Conservation (phyloP, 2,329 filamentous ascomycete genomes). For the Fusarium nodosum region DNA sequence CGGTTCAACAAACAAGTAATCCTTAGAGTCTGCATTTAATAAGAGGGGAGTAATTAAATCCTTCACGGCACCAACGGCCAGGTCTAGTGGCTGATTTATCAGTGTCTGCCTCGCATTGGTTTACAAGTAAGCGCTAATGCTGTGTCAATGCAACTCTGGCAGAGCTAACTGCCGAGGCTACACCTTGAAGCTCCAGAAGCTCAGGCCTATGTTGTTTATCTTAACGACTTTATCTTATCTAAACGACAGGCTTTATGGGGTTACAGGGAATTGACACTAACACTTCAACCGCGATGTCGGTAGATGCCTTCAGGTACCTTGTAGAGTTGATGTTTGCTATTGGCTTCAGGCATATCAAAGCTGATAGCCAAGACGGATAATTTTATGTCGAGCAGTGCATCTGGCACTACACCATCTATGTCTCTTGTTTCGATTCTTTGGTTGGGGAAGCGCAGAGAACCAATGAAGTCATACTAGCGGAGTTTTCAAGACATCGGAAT, state of each 20-base stretch:
- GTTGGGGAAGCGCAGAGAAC: background rate
- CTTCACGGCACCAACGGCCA: background rate
- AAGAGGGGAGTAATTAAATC: background rate
- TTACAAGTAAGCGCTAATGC: background rate
- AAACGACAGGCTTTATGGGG: background rate
- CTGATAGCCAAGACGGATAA: too few relatives aligned
- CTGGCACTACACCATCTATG: fast-evolving
- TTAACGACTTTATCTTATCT: background rate
- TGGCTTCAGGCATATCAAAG: fast-evolving
- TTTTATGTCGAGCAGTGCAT: background rate
- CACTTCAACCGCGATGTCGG: background rate
- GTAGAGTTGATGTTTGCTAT: background rate
- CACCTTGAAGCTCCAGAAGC: background rate
- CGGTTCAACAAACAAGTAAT: background rate
- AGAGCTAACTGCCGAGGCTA: background rate
- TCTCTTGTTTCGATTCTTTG: background rate
- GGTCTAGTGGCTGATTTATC: background rate
- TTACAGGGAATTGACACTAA: background rate
- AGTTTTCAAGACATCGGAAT: background rate
- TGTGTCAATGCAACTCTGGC: background rate
- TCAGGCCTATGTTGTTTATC: background rate
- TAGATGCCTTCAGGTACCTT: background rate
- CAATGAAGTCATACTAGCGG: background rate
- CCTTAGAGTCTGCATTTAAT: background rate
- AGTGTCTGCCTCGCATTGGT: background rate